Base-by-base conservation (phyloP, 352 stramenopile genomes). In the Phytophthora uliginosa region DNA sequence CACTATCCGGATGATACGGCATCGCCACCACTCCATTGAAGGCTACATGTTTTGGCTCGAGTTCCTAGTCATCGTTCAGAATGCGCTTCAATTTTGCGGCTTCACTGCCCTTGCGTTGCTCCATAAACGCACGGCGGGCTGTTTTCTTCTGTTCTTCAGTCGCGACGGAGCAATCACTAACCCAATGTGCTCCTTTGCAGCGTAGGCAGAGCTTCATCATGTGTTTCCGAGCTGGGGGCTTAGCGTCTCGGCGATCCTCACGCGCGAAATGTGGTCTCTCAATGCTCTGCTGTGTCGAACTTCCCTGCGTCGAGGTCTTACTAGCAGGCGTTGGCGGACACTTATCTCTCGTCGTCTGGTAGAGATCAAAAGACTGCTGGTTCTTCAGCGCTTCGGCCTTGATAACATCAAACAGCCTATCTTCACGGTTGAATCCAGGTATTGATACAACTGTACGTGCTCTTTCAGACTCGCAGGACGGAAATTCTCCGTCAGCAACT, bases 11-110 rank as follows among this genome's bases (percentile, higher is more conserved):
- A 45, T 42, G 12, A 40, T 63, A 63, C 22, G 40, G 57, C 57
- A 63, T 63, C 2, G 38, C 54, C 38, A 63, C 57, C 7, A 54
- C 57, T 9, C 24, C 57, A 53, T 63, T 63, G 40, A 63, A 52
- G 4, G 57, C 22, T 5, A 63, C 57, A 42, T 63, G 24, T 12
- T 45, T 24, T 0, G 56, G 38, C 7, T 38, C 57, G 5, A 26
- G 40, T 17, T 54, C 57, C 18, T 63, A 22, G 2, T 54, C 40
- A 3, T 42, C 15, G 2, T 28, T 17, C 10, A 63, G 4, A 18
- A 63, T 4, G 22, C 57, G 36, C 22, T 63, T 63, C 57, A 54
- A 54, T 54, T 63, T 54, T 2, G 40, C 4, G 45, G 57, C 36
- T 54, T 53, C 38, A 24, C 5, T 40, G 1, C 38, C 57, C 18